Evolutionary conservation across 768 basidiomycete genomes (phyloP).

Genomic region (Termitomyces sp.): DNA sequence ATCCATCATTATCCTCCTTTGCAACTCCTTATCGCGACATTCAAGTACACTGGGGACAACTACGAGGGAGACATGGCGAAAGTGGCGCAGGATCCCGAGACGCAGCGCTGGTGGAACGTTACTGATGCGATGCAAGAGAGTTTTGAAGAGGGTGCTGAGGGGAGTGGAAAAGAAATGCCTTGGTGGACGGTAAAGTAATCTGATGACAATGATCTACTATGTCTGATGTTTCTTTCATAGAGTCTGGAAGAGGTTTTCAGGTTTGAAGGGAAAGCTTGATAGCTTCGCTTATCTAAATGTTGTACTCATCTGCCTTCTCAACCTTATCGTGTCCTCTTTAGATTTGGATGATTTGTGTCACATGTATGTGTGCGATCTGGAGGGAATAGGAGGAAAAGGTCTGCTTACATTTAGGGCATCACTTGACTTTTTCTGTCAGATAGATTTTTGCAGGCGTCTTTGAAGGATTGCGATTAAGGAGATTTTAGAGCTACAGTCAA

Average conservation of each 20-base stretch:
- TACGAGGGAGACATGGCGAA: slow-evolving; percentile 64
- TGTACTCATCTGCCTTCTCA: neutral
- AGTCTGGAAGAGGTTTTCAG: slow-evolving; percentile 67
- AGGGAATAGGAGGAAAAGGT: neutral
- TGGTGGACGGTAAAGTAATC: slow-evolving; percentile 60
- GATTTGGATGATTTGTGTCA: neutral
- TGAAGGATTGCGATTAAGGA: neutral
- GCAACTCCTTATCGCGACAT: slow-evolving; percentile 70
- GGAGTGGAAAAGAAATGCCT: slow-evolving; percentile 63
- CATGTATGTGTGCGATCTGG: too few species aligned
- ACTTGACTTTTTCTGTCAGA: too few species aligned
- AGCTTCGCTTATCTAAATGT: too few species aligned
- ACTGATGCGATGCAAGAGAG: slow-evolving; percentile 80
- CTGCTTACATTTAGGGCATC: neutral
- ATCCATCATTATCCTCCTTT: slow-evolving; percentile 66
- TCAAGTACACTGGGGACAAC: slow-evolving; percentile 70
- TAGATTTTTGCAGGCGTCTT: neutral
- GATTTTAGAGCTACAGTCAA: neutral
- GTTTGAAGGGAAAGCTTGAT: slow-evolving; percentile 46
- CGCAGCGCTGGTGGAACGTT: slow-evolving; percentile 73
- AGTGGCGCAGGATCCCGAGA: slow-evolving; percentile 63
- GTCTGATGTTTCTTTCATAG: slow-evolving; percentile 21
- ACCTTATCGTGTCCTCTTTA: too few species aligned
- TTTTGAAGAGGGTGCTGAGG: slow-evolving; percentile 64
- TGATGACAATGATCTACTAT: neutral